Evolutionary conservation across 2,329 filamentous ascomycete genomes (phyloP).

Genomic region (Aspergillus fijiensis): DNA sequence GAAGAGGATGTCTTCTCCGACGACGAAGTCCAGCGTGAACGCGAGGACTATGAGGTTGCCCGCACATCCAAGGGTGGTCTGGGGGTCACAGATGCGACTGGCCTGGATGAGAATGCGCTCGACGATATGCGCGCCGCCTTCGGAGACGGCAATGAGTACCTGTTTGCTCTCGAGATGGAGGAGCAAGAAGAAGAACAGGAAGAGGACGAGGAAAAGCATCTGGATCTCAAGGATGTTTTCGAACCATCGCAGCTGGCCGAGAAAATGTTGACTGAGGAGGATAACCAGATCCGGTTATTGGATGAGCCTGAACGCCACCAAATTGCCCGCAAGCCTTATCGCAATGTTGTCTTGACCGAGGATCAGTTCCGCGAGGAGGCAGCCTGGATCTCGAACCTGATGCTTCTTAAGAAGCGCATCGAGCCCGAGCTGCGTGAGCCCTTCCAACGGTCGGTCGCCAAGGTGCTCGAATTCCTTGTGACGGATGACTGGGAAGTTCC

Average conservation of each 20-base stretch:
- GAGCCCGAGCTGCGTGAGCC: slow-evolving; percentile 70
- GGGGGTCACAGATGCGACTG: slow-evolving; percentile 73
- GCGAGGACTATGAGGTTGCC: slow-evolving; percentile 86
- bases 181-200: slow-evolving; percentile 78
- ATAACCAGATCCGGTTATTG: slow-evolving; percentile 82
- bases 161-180: slow-evolving; percentile 88
- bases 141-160: slow-evolving; percentile 91
- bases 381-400: slow-evolving; percentile 83
- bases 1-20: slow-evolving; percentile 92
- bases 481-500: slow-evolving; percentile 93
- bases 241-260: slow-evolving; percentile 93
- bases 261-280: slow-evolving; percentile 91
- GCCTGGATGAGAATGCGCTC: slow-evolving; percentile 85
- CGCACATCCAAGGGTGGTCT: slow-evolving; percentile 69
- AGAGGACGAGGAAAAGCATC: slow-evolving; percentile 73
- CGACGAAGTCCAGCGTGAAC: slow-evolving; percentile 71
- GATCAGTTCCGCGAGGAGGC: slow-evolving; percentile 90
- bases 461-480: slow-evolving; percentile 93
- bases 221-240: slow-evolving; percentile 96
- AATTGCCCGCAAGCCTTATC: slow-evolving; percentile 84
- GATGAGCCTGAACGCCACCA: slow-evolving; percentile 96
- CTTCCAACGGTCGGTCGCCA: slow-evolving; percentile 83
- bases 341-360: slow-evolving; percentile 72
- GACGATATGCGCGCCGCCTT: slow-evolving; percentile 97
- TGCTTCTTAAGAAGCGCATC: slow-evolving; percentile 84